These are phyloP conservation scores for Aureobasidium namibiae DNA, from an alignment of 2,329 filamentous ascomycete species.

Conservation along the genomic window DNA sequence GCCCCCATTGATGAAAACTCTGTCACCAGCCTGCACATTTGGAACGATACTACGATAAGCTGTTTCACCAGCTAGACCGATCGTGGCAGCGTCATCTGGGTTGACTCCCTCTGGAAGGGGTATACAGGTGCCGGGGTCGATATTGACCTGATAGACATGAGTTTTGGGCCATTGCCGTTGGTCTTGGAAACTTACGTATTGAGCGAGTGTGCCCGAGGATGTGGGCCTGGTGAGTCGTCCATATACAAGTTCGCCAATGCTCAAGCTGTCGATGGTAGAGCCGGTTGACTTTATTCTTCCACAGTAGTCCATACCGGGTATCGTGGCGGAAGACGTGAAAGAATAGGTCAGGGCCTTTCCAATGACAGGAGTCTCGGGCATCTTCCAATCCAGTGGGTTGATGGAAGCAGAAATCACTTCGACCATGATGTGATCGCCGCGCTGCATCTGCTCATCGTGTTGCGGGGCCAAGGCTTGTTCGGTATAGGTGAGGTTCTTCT, in stretches of 20 bases:
- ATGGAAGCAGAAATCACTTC: constrained; percentile 36
- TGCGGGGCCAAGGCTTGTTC: constrained; percentile 20
- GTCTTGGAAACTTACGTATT: constrained; percentile 23
- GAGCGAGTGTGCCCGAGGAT: constrained; percentile 29
- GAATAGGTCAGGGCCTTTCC: constrained; percentile 22
- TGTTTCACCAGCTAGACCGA: constrained; percentile 32
- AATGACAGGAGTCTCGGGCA: constrained; percentile 33
- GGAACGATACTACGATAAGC: constrained; percentile 31
- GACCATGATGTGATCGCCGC: constrained; percentile 31
- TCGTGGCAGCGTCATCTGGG: constrained; percentile 28
- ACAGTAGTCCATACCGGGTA: constrained; percentile 45
- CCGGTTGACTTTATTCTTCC: constrained; percentile 38
- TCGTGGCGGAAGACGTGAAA: constrained; percentile 32
- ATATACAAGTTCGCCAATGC: constrained; percentile 33
- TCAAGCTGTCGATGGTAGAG: constrained; percentile 18
- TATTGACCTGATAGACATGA: constrained; percentile 15
- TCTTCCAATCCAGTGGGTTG: constrained; percentile 46
- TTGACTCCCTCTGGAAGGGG: constrained; percentile 29
- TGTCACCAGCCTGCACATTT: constrained; percentile 34
- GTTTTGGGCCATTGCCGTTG: neutral
- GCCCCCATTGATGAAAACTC: constrained; percentile 57
- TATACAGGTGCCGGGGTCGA: constrained; percentile 17
- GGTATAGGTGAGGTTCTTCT: constrained; percentile 27
- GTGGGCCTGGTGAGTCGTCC: constrained; percentile 25
- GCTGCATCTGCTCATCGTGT: constrained; percentile 9